A percentile compares a stretch with the other conserved stretches of the same genome.
Evolutionary conservation across 129 eudicot species (phyloP).

Genomic region (Mikania micrantha): DNA sequence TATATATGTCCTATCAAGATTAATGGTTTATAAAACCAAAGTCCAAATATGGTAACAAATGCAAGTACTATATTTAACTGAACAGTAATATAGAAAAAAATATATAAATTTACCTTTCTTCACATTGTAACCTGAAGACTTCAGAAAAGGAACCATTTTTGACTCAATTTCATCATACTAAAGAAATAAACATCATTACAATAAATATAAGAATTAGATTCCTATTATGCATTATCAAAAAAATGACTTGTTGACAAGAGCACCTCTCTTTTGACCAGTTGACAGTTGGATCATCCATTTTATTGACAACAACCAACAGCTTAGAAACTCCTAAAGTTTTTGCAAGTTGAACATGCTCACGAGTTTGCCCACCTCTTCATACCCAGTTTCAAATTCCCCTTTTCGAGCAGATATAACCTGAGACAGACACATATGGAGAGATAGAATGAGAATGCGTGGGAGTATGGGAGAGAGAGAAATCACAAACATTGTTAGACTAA

Average conservation of each 20-base stretch:
- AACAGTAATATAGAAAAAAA: not conserved
- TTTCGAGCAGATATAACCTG: slow-evolving; percentile 95
- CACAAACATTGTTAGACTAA: too few relatives aligned
- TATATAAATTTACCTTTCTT: slow-evolving; percentile 69
- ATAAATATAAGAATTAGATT: not conserved
- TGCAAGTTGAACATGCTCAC: slow-evolving; percentile 93
- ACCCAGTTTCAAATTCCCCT: slow-evolving; percentile 97
- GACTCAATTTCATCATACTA: slow-evolving; percentile 76
- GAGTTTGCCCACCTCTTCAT: slow-evolving; percentile 93
- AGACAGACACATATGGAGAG: not conserved
- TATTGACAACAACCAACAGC: slow-evolving; percentile 81
- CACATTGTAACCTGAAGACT: slow-evolving; percentile 69
- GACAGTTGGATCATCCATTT: slow-evolving; percentile 96
- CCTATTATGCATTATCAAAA: not conserved
- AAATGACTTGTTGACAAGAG: not conserved
- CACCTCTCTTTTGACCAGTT: slow-evolving; percentile 83
- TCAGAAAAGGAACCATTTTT: slow-evolving; percentile 63
- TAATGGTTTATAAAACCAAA: not conserved
- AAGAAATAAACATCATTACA: not conserved
- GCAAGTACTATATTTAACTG: not conserved
- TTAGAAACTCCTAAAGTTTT: slow-evolving; percentile 80
- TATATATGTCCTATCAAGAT: not conserved
- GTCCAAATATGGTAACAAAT: not conserved
- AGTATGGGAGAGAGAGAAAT: not conserved
- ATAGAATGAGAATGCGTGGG: not conserved